Conservation (phyloP, 345 rosid genomes). For the Rhodamnia argentea region DNA sequence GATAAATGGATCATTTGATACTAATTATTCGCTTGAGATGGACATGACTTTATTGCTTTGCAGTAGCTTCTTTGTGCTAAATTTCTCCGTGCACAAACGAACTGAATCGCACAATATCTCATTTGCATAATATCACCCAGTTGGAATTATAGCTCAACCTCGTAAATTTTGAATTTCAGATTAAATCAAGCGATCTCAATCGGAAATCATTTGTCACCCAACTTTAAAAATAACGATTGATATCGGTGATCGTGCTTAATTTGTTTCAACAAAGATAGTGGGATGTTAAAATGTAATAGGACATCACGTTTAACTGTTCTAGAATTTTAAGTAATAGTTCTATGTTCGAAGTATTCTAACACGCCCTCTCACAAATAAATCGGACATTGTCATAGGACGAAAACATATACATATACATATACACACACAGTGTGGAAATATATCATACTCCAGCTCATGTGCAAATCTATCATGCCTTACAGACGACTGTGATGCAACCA, state of each 20-base stretch:
- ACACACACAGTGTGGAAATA: background rate
- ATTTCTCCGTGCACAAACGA: background rate
- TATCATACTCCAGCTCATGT: background rate
- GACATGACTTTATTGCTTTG: background rate
- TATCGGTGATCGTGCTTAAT: background rate
- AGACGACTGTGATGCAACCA: background rate
- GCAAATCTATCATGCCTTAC: background rate
- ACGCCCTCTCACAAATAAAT: background rate
- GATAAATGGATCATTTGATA: background rate
- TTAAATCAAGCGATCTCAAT: background rate
- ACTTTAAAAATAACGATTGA: background rate
- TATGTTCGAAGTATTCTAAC: background rate
- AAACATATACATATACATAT: background rate
- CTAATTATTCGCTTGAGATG: background rate
- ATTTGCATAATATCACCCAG: background rate
- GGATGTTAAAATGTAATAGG: background rate
- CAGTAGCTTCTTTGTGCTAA: background rate
- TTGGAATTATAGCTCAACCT: background rate
- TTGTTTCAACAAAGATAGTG: background rate
- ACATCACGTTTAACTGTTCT: background rate
- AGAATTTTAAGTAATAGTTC: background rate
- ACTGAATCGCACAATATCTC: background rate
- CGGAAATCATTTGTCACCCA: background rate
- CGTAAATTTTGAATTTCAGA: background rate
- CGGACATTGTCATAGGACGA: background rate